phyloP scores from a whole-genome alignment of 179 eudicot genomes.

The Beta lomatogona region DNA sequence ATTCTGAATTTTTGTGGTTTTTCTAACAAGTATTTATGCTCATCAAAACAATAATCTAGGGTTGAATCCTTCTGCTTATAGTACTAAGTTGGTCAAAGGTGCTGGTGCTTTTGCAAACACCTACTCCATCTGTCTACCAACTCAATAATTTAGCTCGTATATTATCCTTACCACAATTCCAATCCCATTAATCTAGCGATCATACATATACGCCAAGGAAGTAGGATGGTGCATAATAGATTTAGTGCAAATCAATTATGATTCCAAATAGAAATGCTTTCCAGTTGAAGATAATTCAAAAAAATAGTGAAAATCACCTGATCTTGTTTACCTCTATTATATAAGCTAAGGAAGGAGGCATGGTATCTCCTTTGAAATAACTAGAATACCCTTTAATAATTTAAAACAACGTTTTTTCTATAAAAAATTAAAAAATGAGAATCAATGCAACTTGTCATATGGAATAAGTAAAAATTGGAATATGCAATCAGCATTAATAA shows the following conservation, averaged over 20 bases:
- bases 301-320: neutral
- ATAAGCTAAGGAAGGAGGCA: too few relatives aligned
- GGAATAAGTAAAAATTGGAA: too few relatives aligned
- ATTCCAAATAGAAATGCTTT: neutral
- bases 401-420: too few relatives aligned
- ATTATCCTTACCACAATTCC: neutral
- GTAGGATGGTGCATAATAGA: neutral
- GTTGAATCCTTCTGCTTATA: neutral
- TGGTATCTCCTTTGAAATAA: too few relatives aligned
- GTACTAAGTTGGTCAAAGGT: neutral
- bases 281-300: neutral
- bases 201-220: neutral
- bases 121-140: neutral
- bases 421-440: too few relatives aligned
- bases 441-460: too few relatives aligned
- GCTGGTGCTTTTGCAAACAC: neutral
- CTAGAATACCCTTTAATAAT: too few relatives aligned
- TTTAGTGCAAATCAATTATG: neutral
- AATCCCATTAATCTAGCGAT: neutral
- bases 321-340: too few relatives aligned
- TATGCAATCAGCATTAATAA: too few relatives aligned
- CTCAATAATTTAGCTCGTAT: neutral
- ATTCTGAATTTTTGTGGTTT: too few relatives aligned
- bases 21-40: too few relatives aligned
- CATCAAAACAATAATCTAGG: too few relatives aligned